Percentiles rank a stretch among this genome's conserved stretches.
These are phyloP conservation scores for Geoglossum cookeanum DNA, from an alignment of 2,329 filamentous ascomycete genomes.

Conservation along the genomic window DNA sequence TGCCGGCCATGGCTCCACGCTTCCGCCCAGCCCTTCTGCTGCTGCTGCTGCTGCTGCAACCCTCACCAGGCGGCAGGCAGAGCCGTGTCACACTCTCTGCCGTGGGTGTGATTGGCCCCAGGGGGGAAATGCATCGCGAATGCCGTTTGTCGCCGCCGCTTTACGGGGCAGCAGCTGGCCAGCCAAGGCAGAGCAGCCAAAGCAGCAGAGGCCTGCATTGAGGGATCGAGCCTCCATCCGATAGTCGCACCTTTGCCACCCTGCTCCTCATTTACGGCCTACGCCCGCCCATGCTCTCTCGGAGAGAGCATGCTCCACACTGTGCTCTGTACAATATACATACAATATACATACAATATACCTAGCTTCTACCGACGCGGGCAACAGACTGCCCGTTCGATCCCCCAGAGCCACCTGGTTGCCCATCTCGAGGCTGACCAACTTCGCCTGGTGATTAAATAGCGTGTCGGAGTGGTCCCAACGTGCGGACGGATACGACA, in stretches of 20 bases:
- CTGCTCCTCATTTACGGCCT: too few relatives aligned
- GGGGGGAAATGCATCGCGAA: background rate
- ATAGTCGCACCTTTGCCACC: too few relatives aligned
- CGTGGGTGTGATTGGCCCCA: background rate
- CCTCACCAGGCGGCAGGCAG: background rate
- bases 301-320: background rate
- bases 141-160: background rate
- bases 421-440: too few relatives aligned
- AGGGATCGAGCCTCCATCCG: background rate
- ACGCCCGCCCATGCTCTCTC: background rate
- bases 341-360: too few relatives aligned
- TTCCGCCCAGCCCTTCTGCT: background rate
- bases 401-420: too few relatives aligned
- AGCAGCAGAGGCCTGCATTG: background rate
- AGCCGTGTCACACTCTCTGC: background rate
- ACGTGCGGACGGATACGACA: too few relatives aligned
- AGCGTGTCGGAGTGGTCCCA: too few relatives aligned
- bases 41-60: background rate
- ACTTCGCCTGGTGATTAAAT: too few relatives aligned
- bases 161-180: background rate
- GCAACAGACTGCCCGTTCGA: too few relatives aligned
- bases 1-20: constrained; percentile 1
- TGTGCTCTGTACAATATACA: too few relatives aligned
- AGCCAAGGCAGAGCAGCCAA: too few relatives aligned
- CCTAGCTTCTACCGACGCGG: too few relatives aligned